Evolutionary conservation across 108 stramenopile genomes (phyloP).

Genomic region (Cyclostephanos tholiformis): DNA sequence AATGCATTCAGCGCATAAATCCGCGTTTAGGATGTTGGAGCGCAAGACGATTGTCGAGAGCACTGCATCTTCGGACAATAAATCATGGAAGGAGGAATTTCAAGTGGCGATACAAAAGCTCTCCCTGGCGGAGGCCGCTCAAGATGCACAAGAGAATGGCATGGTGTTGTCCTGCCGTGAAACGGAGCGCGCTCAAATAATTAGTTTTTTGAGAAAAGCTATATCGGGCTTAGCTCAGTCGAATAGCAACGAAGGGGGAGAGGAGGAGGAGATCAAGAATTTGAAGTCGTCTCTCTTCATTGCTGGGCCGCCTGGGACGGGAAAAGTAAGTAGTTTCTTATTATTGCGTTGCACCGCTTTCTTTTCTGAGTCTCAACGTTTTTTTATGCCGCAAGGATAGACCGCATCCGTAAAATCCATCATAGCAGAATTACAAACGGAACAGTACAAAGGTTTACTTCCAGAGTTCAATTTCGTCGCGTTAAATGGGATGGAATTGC

Average conservation of each 20-base stretch:
- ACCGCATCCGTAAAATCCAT: slow-evolving; percentile 78
- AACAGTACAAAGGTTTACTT: slow-evolving; percentile 60
- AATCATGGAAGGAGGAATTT: slow-evolving; percentile 62
- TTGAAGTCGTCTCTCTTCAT: slow-evolving; percentile 68
- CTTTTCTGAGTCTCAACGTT: not conserved
- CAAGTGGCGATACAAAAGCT: slow-evolving; percentile 62
- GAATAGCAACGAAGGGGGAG: slow-evolving; percentile 8
- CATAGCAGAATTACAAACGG: slow-evolving; percentile 56
- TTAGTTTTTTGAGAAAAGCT: slow-evolving; percentile 62
- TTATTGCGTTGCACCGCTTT: not conserved
- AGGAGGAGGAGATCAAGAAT: slow-evolving; percentile 23
- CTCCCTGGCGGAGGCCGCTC: slow-evolving; percentile 75
- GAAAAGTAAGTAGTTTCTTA: slow-evolving; percentile 31
- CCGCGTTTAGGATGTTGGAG: slow-evolving; percentile 42
- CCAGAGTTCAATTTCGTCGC: slow-evolving; percentile 76
- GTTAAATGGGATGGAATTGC: slow-evolving; percentile 89
- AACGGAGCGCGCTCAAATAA: slow-evolving; percentile 61
- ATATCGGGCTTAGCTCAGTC: slow-evolving; percentile 46
- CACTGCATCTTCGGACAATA: not conserved
- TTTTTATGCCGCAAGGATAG: slow-evolving; percentile 39
- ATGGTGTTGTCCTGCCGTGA: slow-evolving; percentile 64
- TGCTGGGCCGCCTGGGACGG: slow-evolving; percentile 84
- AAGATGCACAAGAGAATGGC: slow-evolving; percentile 56
- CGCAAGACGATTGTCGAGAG: not conserved
- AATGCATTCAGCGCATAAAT: slow-evolving; percentile 53